Evolutionary conservation across 352 stramenopile species (phyloP), one percentile per base, ranked within the genome.

Genomic region (Achlya hypogyna): DNA sequence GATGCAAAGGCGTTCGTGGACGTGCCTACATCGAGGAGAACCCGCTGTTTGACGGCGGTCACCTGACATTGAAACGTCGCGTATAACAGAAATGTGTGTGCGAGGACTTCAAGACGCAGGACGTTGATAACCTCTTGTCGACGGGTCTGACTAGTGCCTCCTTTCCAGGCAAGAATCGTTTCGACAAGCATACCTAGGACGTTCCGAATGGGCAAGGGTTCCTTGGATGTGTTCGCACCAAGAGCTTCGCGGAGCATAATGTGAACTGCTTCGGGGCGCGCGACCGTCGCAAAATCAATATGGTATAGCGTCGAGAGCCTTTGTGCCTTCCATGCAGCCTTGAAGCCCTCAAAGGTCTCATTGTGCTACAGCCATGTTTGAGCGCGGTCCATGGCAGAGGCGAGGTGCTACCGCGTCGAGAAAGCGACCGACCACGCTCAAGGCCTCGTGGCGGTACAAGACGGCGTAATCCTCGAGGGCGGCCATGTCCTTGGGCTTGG

Each of bases 231-330:
- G 5, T 18, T 14, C 60, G 35, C 31, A 67, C 60, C 60, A 27
- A 67, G 23, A 28, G n/a, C 51, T 22, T 27, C 60, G 12, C 51
- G 60, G 16, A 60, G 51, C 60, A 67, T 67, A 22, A 67, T 25
- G 22, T 67, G 51, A n/a, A 58, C 20, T n/a, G 59, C 59, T 29
- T 67, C 60, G 20, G 38, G 60, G 43, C 60, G 60, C 16, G 60
- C 40, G 31, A 67, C 29, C 27, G 22, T 59, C 10, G 28, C 60
- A 67, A 67, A 67, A 20, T 67, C 60, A 38, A 67, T 67, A 18
- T 67, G 60, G 29, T 67, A 67, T 5, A 58, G 14, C 4, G 16
- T 5, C 12, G 60, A 67, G 31, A 67, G 28, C 14, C 43, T 10
- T 14, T 67, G 60, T 2, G 43, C 22, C 16, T 25, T 49, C 60